Conservation (phyloP, 495 filamentous ascomycete genomes). For the Penicillium ucsense region DNA sequence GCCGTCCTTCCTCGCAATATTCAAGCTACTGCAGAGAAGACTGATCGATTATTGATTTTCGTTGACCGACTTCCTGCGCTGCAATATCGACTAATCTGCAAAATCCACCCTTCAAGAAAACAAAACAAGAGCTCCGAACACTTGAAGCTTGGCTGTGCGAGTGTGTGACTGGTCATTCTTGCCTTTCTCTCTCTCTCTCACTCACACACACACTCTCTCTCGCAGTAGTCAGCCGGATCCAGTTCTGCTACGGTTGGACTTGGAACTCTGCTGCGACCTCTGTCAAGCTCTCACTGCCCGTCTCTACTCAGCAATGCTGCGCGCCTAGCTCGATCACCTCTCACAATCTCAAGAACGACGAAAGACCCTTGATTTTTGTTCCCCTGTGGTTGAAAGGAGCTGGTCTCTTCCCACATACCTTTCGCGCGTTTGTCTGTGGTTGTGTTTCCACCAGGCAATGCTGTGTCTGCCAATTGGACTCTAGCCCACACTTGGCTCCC, state of each 20-base stretch:
- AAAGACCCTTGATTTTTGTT: conserved; percentile 5
- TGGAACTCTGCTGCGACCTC: not conserved
- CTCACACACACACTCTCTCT: no score
- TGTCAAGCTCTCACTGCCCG: conserved; percentile 1
- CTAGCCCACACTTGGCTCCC: conserved; percentile 3
- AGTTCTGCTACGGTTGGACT: no score
- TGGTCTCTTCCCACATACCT: conserved; percentile 29
- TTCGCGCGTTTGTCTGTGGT: conserved; percentile 14
- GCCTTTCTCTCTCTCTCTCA: not conserved
- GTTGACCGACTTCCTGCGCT: conserved; percentile 4
- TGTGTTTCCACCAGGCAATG: conserved; percentile 19
- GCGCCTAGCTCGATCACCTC: conserved; percentile 11
- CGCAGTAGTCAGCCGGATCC: no score
- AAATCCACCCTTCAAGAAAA: not conserved
- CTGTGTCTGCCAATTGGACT: conserved; percentile 7
- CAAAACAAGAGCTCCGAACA: not conserved
- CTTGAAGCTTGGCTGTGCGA: conserved; percentile 3
- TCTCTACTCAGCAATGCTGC: conserved; percentile 11
- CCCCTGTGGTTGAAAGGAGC: conserved; percentile 27
- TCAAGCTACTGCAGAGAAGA: conserved; percentile 11
- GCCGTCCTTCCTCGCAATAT: conserved; percentile 6
- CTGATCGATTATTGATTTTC: conserved; percentile 8
- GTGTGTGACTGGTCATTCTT: not conserved
- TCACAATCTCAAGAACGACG: conserved; percentile 1
- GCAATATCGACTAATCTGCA: not conserved